phyloP scores from a whole-genome alignment of 768 basidiomycete species.

The Boletus rufocinnamomeus region DNA sequence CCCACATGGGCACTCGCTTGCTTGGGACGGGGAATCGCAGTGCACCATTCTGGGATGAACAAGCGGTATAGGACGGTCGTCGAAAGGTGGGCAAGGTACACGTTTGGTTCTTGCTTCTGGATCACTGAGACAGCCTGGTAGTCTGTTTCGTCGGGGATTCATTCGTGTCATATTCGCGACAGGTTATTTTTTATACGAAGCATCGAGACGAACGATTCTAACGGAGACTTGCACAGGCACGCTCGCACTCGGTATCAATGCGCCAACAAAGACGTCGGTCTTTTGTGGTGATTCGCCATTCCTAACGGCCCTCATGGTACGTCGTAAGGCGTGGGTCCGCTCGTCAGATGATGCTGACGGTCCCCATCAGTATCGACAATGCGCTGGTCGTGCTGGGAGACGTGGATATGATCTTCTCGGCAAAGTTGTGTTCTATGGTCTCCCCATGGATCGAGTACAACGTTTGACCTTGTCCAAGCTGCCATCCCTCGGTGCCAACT shows the following conservation, averaged over 20 bases:
- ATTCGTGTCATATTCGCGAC: conserved; percentile 69
- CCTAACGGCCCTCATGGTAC: conserved; percentile 60
- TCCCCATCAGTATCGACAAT: conserved; percentile 61
- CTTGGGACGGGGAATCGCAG: conserved; percentile 60
- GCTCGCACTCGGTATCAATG: conserved; percentile 74
- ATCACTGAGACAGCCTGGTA: conserved; percentile 1
- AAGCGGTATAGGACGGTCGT: conserved; percentile 57
- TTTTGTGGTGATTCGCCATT: conserved; percentile 65
- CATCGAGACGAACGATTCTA: background rate
- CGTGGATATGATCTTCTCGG: conserved; percentile 71
- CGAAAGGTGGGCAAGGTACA: conserved; percentile 48
- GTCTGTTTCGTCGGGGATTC: conserved; percentile 60
- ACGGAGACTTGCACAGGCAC: conserved; percentile 45
- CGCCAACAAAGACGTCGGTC: conserved; percentile 64
- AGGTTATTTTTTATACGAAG: conserved; percentile 34
- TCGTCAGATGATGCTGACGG: conserved; percentile 1
- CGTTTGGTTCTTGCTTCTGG: background rate
- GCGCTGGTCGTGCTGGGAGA: conserved; percentile 71
- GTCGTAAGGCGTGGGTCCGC: conserved; percentile 13
- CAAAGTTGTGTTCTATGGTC: conserved; percentile 72
- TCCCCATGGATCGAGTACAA: conserved; percentile 63
- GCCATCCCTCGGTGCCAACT: conserved; percentile 61
- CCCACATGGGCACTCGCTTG: conserved; percentile 49
- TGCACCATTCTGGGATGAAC: conserved; percentile 74
- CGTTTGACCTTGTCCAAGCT: conserved; percentile 63